These are phyloP conservation scores for Tylopilus vinaceipallidus DNA, from an alignment of 768 basidiomycete species.

Conservation along the genomic window DNA sequence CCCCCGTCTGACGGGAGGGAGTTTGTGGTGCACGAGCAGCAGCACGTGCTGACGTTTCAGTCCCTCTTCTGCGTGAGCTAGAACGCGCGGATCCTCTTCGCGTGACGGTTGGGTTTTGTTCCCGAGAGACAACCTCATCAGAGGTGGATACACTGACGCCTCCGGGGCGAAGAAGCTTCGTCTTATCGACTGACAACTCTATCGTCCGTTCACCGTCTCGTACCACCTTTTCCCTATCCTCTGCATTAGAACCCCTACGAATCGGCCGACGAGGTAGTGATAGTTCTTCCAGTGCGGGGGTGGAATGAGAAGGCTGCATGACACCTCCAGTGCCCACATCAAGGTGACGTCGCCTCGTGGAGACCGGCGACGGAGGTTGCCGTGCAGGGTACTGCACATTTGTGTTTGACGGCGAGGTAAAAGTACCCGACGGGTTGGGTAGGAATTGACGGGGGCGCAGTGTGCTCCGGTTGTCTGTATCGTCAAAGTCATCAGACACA, in stretches of 20 bases:
- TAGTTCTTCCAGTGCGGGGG: constrained; percentile 33
- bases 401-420: constrained; percentile 36
- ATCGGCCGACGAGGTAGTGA: constrained; percentile 25
- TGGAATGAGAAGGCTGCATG: constrained; percentile 28
- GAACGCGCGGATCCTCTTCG: constrained; percentile 18
- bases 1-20: constrained; percentile 19
- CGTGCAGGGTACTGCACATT: constrained; percentile 38
- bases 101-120: constrained; percentile 15
- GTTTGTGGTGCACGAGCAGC: constrained; percentile 14
- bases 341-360: constrained; percentile 27
- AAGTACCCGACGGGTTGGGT: constrained; percentile 30
- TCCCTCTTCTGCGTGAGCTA: constrained; percentile 19
- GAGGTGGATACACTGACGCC: constrained; percentile 17
- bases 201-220: constrained; percentile 26
- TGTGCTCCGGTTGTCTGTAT: constrained; percentile 49
- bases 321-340: constrained; percentile 18
- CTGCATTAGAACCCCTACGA: constrained; percentile 29
- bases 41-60: background rate
- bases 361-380: constrained; percentile 38
- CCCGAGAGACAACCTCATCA: constrained; percentile 21
- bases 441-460: constrained; percentile 39
- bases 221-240: constrained; percentile 21
- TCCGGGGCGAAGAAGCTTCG: constrained; percentile 13
- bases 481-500: constrained; percentile 56
- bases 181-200: constrained; percentile 20